Conservation (phyloP, 1,284 basidiomycete species). For the Ganoderma leucocontextum region DNA sequence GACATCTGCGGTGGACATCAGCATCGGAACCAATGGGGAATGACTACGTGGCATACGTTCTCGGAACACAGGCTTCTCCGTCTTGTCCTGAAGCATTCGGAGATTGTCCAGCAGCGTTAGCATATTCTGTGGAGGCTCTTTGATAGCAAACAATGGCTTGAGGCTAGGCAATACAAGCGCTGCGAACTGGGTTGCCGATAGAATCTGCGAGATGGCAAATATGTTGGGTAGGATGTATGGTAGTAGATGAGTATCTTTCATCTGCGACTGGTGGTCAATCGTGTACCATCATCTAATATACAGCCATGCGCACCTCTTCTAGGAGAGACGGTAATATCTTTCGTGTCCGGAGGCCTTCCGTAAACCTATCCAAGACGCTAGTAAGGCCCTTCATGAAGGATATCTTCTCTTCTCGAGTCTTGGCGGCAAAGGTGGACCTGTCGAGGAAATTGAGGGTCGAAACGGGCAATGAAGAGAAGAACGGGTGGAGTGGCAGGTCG, state of each 20-base stretch:
- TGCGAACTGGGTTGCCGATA: conserved; percentile 86
- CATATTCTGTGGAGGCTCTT: conserved; percentile 98
- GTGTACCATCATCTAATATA: background rate
- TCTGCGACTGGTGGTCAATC: conserved; percentile 54
- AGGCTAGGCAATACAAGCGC: conserved; percentile 85
- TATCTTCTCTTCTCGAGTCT: conserved; percentile 94
- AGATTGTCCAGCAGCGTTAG: conserved; percentile 92
- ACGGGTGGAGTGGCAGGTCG: conserved; percentile 82
- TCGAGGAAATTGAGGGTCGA: conserved; percentile 98
- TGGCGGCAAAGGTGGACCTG: conserved; percentile 93
- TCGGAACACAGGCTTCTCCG: conserved; percentile 85
- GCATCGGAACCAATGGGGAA: background rate
- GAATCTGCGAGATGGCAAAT: conserved; percentile 87
- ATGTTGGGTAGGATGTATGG: conserved; percentile 98
- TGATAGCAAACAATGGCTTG: conserved; percentile 89
- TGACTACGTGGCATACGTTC: conserved; percentile 71
- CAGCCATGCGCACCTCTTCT: conserved; percentile 76
- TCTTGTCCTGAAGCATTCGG: conserved; percentile 89
- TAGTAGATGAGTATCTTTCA: conserved; percentile 92
- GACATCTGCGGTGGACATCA: conserved; percentile 67
- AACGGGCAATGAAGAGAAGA: conserved; percentile 97
- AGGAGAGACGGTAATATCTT: conserved; percentile 96
- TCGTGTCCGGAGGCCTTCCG: conserved; percentile 84
- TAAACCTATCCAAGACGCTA: conserved; percentile 86
- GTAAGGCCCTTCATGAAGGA: conserved; percentile 94